Evolutionary conservation across 306 rosid genomes (phyloP).

Genomic region (Vachellia pachyceras): DNA sequence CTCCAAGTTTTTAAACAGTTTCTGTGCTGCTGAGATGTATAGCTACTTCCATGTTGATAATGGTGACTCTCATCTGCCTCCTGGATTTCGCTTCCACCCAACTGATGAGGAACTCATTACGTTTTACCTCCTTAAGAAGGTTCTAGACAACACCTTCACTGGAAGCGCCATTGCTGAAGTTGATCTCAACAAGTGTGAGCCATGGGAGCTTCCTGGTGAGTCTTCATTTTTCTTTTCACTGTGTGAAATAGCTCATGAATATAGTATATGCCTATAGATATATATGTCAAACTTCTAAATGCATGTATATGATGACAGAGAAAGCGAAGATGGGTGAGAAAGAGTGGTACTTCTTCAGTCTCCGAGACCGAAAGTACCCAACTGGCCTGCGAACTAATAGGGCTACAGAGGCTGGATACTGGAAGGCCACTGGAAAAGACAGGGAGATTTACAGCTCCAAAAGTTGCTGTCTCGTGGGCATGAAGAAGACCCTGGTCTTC

Average conservation of each 20-base stretch:
- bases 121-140: conserved; percentile 89
- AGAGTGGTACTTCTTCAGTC: conserved; percentile 95
- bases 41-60: conserved; percentile 28
- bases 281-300: neutral
- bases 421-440: conserved; percentile 98
- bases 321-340: conserved; percentile 98
- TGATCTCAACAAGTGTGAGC: conserved; percentile 97
- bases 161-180: conserved; percentile 94
- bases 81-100: conserved; percentile 96
- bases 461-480: conserved; percentile 78
- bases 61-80: conserved; percentile 65
- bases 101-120: conserved; percentile 95
- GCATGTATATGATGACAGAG: conserved; percentile 40
- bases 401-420: conserved; percentile 96
- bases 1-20: neutral
- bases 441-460: conserved; percentile 84
- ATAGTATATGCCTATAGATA: no score
- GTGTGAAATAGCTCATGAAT: no score
- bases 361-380: conserved; percentile 88
- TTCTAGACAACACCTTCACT: conserved; percentile 68
- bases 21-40: conserved; percentile 9
- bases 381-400: conserved; percentile 88
- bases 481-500: conserved; percentile 96
- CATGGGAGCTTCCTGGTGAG: conserved; percentile 96
- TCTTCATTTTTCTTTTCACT: neutral